Percentiles rank a stretch among this genome's conserved stretches.
Evolutionary conservation across 306 rosid genomes (phyloP).

Genomic region (Pyrus betulifolia): DNA sequence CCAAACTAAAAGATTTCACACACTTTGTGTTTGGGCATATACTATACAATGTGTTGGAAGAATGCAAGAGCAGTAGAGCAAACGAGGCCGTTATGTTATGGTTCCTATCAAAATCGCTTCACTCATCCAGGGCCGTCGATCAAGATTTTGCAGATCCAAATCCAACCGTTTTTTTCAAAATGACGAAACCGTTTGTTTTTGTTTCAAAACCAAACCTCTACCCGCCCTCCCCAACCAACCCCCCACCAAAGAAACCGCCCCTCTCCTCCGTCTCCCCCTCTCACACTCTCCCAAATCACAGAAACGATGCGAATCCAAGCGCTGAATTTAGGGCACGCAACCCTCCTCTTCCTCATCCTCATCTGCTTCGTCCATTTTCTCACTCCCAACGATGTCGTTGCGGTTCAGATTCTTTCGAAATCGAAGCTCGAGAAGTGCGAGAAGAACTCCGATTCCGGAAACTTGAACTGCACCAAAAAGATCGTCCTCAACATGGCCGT

Average conservation of each 20-base stretch:
- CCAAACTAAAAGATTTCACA: no score
- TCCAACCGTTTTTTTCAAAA: not conserved
- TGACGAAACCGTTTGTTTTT: constrained; percentile 1
- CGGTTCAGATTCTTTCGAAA: constrained; percentile 76
- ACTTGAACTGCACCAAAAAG: constrained; percentile 76
- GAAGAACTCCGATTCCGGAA: constrained; percentile 51
- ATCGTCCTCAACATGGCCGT: constrained; percentile 75
- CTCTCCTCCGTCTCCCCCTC: not conserved
- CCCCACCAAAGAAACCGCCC: not conserved
- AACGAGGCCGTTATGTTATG: no score
- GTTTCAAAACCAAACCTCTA: not conserved
- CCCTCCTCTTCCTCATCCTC: constrained; percentile 17
- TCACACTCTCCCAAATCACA: not conserved
- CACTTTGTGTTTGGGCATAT: no score
- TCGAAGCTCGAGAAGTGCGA: constrained; percentile 88
- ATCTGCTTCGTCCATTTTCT: constrained; percentile 15
- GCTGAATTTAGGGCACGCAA: not conserved
- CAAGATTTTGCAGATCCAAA: no score
- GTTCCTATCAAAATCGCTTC: no score
- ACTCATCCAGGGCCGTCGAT: no score
- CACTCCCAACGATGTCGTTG: constrained; percentile 12
- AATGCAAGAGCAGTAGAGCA: no score
- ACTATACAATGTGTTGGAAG: no score
- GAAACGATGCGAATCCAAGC: constrained; percentile 9
- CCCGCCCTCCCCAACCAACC: not conserved